These are phyloP conservation scores for Aspergillus sp. DNA, from an alignment of 2,329 filamentous ascomycete genomes.

Conservation along the genomic window DNA sequence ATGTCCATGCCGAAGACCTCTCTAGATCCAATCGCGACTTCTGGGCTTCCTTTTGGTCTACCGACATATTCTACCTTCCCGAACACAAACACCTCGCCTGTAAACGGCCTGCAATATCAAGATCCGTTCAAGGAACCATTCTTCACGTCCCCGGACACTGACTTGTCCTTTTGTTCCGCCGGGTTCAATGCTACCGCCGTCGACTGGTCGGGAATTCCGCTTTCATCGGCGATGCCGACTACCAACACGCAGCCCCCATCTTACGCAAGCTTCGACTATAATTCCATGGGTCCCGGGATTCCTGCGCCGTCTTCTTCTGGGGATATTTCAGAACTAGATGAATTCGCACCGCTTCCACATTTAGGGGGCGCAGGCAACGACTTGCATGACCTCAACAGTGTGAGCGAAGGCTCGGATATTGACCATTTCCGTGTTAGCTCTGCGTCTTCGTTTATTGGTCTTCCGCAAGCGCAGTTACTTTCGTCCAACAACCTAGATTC, in stretches of 20 bases:
- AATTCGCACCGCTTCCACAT: conserved; percentile 43
- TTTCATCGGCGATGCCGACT: conserved; percentile 44
- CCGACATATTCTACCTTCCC: conserved; percentile 42
- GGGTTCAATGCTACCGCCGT: conserved; percentile 48
- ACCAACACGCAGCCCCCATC: conserved; percentile 51
- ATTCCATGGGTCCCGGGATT: conserved; percentile 43
- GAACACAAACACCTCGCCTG: conserved; percentile 38
- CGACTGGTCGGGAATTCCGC: conserved; percentile 55
- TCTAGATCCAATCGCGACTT: conserved; percentile 40
- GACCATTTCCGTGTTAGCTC: conserved; percentile 48
- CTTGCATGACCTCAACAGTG: conserved; percentile 45
- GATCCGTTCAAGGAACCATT: conserved; percentile 46
- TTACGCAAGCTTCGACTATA: conserved; percentile 52
- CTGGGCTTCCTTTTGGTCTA: conserved; percentile 45
- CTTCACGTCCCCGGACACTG: conserved; percentile 50
- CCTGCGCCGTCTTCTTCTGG: conserved; percentile 53
- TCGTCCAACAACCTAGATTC: conserved; percentile 46
- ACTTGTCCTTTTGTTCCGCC: conserved; percentile 44
- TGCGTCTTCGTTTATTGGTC: conserved; percentile 48
- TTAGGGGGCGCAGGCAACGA: conserved; percentile 35
- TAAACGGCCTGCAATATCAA: conserved; percentile 42
- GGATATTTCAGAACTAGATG: conserved; percentile 55
- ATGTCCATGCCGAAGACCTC: conserved; percentile 35
- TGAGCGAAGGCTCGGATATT: conserved; percentile 47
- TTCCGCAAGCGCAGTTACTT: conserved; percentile 47